These are phyloP conservation scores for Kregervanrija pseudodelftensis DNA, from an alignment of 805 yeast genomes.

Conservation along the genomic window DNA sequence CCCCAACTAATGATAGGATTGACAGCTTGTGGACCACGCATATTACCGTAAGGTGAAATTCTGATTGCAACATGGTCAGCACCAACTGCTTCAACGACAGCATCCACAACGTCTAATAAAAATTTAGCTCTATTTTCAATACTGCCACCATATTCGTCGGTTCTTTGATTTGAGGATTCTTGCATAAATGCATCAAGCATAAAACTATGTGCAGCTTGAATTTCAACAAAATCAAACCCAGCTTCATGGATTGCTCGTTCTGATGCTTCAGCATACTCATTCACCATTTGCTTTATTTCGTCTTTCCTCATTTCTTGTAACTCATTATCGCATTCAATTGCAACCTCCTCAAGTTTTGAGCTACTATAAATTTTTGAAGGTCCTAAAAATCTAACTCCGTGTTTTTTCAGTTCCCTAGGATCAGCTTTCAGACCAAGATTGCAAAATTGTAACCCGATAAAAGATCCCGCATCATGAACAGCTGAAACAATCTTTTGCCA, in stretches of 20 bases:
- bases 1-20: conserved; percentile 30
- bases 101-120: conserved; percentile 42
- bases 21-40: conserved; percentile 33
- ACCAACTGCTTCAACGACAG: conserved; percentile 45
- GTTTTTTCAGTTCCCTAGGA: conserved; percentile 30
- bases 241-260: conserved; percentile 28
- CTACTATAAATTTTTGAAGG: conserved; percentile 34
- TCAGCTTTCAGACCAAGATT: conserved; percentile 35
- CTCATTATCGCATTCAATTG: conserved; percentile 32
- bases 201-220: conserved; percentile 38
- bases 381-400: conserved; percentile 29
- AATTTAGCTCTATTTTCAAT: conserved; percentile 37
- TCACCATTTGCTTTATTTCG: conserved; percentile 35
- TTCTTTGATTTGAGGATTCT: conserved; percentile 28
- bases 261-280: conserved; percentile 40
- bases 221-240: conserved; percentile 35
- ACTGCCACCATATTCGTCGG: conserved; percentile 38
- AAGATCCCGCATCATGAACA: conserved; percentile 45
- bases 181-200: conserved; percentile 35
- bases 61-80: conserved; percentile 41
- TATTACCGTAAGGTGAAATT: conserved; percentile 38
- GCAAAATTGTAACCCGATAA: conserved; percentile 46
- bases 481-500: conserved; percentile 44
- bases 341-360: conserved; percentile 30
- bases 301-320: conserved; percentile 37